Evolutionary conservation across 108 stramenopile genomes (phyloP), one percentile per base, ranked within the genome.

Genomic region (Pseudonitzschia pungens): DNA sequence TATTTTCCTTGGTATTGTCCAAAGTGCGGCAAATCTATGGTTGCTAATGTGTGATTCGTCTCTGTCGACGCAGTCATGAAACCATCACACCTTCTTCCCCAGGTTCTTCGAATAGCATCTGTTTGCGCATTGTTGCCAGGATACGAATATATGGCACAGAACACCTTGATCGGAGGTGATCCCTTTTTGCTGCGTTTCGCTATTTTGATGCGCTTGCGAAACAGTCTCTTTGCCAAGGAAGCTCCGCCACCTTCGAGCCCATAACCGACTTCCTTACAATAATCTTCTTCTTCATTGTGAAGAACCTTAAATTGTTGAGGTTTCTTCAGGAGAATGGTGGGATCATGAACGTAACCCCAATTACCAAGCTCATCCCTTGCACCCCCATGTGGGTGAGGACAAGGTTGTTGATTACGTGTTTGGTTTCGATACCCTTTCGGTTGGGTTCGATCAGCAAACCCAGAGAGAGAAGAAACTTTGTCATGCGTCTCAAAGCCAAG

Each of bases 21-120:
- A 27, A 83, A 60, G 70, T 93, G 92, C 12, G 74, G 68, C 12
- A 97, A 69, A 68, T 86, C 53, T 2, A 97, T 76, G 7, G 87
- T 63, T 36, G 78, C 85, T n/a, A 84, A 54, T 0, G 45, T 15
- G 21, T 66, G 71, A 48, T 91, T 84, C 1, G 91, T 88, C 69
- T 74, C 73, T 14, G 85, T 88, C 48, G 78, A 78, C 57, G 84
- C 83, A 0, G 83, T 92, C 40, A 94, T 44, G 68, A 93, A 95
- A 12, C 94, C 94, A 80, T 97, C 96, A n/a, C 70, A 72, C 22
- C 45, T 40, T 33, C 27, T 32, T 6, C 54, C 78, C 86, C 83
- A 87, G 26, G 83, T 86, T 68, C 73, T 67, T 15, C 58, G 24
- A 29, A 77, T 69, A 20, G 75, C 58, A 16, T 73, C 74, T 42